Base-by-base conservation (phyloP, 2,329 filamentous ascomycete genomes). In the Aspergillus pseudoterreus region DNA sequence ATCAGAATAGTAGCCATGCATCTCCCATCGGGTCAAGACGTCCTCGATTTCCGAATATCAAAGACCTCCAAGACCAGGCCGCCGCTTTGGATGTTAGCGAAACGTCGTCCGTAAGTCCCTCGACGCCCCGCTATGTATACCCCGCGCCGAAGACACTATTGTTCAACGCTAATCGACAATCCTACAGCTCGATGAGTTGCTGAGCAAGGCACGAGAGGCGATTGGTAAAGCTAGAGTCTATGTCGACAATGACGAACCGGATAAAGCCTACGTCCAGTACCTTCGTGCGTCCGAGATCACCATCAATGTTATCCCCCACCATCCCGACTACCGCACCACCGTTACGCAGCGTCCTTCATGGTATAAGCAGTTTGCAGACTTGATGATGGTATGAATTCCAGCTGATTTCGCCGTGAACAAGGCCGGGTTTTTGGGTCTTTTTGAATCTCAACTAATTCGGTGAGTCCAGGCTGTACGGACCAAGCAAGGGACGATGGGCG, bases 211-310 rank as follows among this genome's bases (percentile, higher is more conserved):
- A n/a, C 63, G 66, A 51, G 65, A 70, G 47, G 66, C 70, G 30
- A 65, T 73, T 36, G 59, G 66, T 22, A 63, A 62, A 55, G 66
- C 70, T 14, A 68, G 61, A 48, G 47, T 51, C 17, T 62, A 69
- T 49, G 55, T 63, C 22, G 65, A 71, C 36, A 58, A 62, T 22
- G 61, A 68, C 24, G 60, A 71, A 33, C 82, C 85, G 4, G 90
- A 94, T 64, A 71, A 84, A 35, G 92, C 92, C 3, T 86, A 95
- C 50, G 82, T 87, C 57, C 88, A 95, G 55, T 97, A 92, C 65
- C 80, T 97, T 52, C 83, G 86, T 56, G 89, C 92, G 10, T 91
- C 82, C 53, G 85, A 91, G 51, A 87, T 96, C 50, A 82, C 88
- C 12, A 79, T 91, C 46, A 85, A 92, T 50, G 75, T 85, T 39